phyloP scores from a whole-genome alignment of 1,284 basidiomycete genomes.

The Apiotrichum gamsii region DNA sequence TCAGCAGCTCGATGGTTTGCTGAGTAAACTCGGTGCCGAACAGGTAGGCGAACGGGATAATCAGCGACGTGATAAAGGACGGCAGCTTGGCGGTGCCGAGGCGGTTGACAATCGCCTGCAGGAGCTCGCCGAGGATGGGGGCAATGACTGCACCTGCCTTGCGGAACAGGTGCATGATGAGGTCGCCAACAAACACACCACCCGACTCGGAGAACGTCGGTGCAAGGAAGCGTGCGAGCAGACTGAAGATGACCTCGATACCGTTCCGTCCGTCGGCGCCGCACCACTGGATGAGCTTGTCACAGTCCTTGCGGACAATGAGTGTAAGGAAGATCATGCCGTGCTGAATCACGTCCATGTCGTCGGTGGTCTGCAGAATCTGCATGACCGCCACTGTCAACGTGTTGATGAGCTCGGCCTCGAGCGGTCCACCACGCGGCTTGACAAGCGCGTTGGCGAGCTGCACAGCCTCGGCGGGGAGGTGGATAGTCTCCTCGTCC shows the following conservation, averaged over 20 bases:
- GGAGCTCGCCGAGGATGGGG: slow-evolving; percentile 69
- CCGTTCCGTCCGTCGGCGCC: slow-evolving; percentile 64
- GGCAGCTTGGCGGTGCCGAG: slow-evolving; percentile 79
- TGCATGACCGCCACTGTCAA: slow-evolving; percentile 69
- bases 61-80: slow-evolving; percentile 73
- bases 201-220: slow-evolving; percentile 64
- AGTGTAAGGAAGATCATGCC: slow-evolving; percentile 75
- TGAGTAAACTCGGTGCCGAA: slow-evolving; percentile 71
- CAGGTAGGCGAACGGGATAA: slow-evolving; percentile 88
- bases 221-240: slow-evolving; percentile 70
- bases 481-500: slow-evolving; percentile 61
- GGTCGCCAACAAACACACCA: slow-evolving; percentile 84
- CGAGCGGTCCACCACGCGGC: slow-evolving; percentile 60
- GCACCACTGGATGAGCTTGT: slow-evolving; percentile 69
- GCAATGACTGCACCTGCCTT: slow-evolving; percentile 61
- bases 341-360: slow-evolving; percentile 78
- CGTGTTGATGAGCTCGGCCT: slow-evolving; percentile 66
- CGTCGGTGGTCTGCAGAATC: slow-evolving; percentile 61
- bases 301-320: slow-evolving; percentile 77
- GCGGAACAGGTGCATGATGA: slow-evolving; percentile 86
- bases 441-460: slow-evolving; percentile 64
- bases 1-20: slow-evolving; percentile 67
- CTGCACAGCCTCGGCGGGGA: slow-evolving; percentile 69
- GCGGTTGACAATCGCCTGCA: slow-evolving; percentile 73
- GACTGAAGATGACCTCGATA: slow-evolving; percentile 62